Evolutionary conservation across 2,329 filamentous ascomycete genomes (phyloP), one percentile per base, ranked within the genome.

Genomic region (Mycosphaerella arachidis): DNA sequence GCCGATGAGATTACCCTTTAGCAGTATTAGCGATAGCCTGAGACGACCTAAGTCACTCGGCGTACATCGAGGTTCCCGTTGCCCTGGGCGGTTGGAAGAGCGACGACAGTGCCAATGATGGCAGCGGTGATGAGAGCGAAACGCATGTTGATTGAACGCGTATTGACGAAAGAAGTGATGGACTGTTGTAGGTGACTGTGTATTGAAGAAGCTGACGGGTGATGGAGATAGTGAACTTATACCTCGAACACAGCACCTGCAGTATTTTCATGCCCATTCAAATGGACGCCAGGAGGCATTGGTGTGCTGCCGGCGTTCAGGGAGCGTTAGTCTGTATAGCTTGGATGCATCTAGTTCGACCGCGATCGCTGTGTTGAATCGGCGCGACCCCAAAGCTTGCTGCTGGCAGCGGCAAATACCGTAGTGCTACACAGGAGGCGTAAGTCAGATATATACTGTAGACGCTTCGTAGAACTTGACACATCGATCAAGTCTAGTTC

Each of bases 61-160:
- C 31, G 33, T 40, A 50, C 55, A 18, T 51, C 55, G 35, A 57
- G 55, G 43, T 57, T 57, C 3, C 55, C 55, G 18, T 57, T 57
- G n/a, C 48, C 27, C 29, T 50, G 55, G n/a, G 55, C 53, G 20
- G 55, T 46, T 53, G 61, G 61, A 45, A 61, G 56, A 46, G 61
- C 61, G 46, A 57, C 56, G 31, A 53, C 61, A 18, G 59, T 56
- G 59, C 61, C 61, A 52, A 63, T 55, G 51, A 63, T 56, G 59
- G 61, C 56, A 40, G 61, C 55, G 35, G 61, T 53, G 37, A 63
- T 57, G n/a, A 63, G 40, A 53, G 59, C 40, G 59, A 58, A 61
- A 33, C 53, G 53, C 61, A 63, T 63, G 29, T 63, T 63, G 53
- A 56, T 37, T 5, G 35, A 20, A 24, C 30, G 18, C 8, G n/a